Evolutionary conservation across 139 green algal species (phyloP).

Genomic region (Ettlia oleoabundans): DNA sequence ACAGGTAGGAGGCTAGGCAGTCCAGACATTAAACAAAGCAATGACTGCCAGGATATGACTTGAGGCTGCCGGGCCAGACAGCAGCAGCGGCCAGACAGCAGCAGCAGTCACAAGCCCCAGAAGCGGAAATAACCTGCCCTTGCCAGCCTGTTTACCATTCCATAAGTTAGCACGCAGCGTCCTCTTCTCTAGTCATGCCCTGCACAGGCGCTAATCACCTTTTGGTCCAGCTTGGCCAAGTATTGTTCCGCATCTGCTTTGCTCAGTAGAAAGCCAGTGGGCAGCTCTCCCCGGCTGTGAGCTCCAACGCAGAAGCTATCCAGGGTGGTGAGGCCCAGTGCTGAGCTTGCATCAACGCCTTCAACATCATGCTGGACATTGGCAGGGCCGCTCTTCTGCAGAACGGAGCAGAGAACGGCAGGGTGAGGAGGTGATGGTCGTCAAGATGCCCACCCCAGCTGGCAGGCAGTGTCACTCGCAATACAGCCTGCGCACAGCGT

Average conservation of each 20-base stretch:
- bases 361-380: no score
- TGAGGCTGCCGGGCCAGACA: no score
- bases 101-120: no score
- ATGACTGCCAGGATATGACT: not conserved
- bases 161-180: not conserved
- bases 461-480: not conserved
- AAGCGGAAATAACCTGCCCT: no score
- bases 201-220: not conserved
- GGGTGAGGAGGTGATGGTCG: not conserved
- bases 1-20: not conserved
- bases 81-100: no score
- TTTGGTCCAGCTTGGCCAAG: not conserved
- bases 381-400: no score
- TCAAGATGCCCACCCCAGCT: not conserved
- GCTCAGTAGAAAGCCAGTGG: constrained; percentile 1
- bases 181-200: no score
- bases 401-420: not conserved
- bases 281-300: constrained; percentile 9
- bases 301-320: not conserved
- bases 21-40: no score
- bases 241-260: not conserved
- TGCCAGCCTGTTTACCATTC: no score
- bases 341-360: no score
- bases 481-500: not conserved
- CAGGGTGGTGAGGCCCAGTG: no score